Evolutionary conservation across 129 eudicot species (phyloP).

Genomic region (Artemisia argyi): DNA sequence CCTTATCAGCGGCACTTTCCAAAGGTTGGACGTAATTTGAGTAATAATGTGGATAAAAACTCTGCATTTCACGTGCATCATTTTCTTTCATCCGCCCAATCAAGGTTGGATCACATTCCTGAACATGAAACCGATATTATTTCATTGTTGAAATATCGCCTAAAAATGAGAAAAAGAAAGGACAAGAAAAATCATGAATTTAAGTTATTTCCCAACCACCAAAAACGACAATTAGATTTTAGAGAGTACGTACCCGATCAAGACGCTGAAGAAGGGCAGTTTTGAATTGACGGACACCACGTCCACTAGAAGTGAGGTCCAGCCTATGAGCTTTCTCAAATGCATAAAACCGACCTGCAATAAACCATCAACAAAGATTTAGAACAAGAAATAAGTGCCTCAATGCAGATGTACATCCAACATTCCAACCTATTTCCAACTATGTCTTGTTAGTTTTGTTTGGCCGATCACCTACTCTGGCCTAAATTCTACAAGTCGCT

Average conservation of each 20-base stretch:
- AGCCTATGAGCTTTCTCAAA: slow-evolving; percentile 96
- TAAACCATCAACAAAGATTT: slow-evolving; percentile 10
- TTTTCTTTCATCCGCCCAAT: slow-evolving; percentile 92
- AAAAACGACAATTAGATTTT: not conserved
- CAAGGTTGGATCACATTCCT: slow-evolving; percentile 63
- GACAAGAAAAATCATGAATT: not conserved
- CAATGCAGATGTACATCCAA: not conserved
- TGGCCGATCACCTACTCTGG: too few relatives aligned
- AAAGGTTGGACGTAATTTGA: slow-evolving; percentile 89
- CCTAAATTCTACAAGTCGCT: too few relatives aligned
- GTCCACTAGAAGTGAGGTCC: slow-evolving; percentile 96
- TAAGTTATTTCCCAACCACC: not conserved
- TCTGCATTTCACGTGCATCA: slow-evolving; percentile 99
- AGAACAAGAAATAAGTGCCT: not conserved
- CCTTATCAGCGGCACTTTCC: slow-evolving; percentile 98
- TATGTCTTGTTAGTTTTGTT: too few relatives aligned
- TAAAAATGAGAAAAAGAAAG: too few relatives aligned
- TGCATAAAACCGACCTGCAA: slow-evolving; percentile 95
- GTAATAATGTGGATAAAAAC: slow-evolving; percentile 97
- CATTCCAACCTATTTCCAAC: too few relatives aligned
- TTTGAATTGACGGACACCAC: slow-evolving; percentile 98
- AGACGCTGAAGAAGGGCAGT: slow-evolving; percentile 98
- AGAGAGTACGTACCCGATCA: slow-evolving; percentile 59
- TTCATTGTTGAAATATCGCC: not conserved
- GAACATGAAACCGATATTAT: too few relatives aligned